Evolutionary conservation across 2,329 filamentous ascomycete species (phyloP).

Genomic region (Atkinsonella hypoxylon): DNA sequence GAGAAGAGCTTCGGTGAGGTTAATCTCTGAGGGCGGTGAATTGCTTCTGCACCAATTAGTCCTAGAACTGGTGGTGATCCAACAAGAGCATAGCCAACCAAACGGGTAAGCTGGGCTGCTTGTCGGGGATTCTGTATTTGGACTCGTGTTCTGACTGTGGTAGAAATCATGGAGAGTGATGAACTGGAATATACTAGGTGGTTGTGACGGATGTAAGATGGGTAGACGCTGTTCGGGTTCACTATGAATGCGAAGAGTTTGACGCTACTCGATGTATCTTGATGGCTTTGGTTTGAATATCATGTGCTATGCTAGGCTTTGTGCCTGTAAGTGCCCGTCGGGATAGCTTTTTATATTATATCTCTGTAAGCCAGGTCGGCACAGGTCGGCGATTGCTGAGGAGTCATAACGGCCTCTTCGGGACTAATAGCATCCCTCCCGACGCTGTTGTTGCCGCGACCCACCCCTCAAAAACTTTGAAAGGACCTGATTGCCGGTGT

Average conservation of each 20-base stretch:
- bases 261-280: background rate
- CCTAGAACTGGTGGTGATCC: slow-evolving; percentile 7
- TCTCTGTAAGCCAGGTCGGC: no score
- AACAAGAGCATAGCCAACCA: slow-evolving; percentile 4
- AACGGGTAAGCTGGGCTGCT: slow-evolving; percentile 13
- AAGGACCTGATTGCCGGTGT: no score
- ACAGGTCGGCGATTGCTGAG: background rate
- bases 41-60: slow-evolving; percentile 8
- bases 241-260: background rate
- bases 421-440: no score
- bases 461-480: no score
- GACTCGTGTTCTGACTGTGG: slow-evolving; percentile 12
- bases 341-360: background rate
- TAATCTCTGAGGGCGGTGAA: slow-evolving; percentile 2
- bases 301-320: background rate
- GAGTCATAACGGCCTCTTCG: background rate
- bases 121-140: slow-evolving; percentile 12
- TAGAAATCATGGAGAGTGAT: slow-evolving; percentile 15
- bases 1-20: slow-evolving; percentile 31
- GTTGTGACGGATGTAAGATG: background rate
- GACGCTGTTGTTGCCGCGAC: no score
- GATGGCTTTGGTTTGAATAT: background rate
- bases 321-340: background rate
- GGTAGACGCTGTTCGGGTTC: background rate
- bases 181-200: background rate